phyloP scores from a whole-genome alignment of 495 filamentous ascomycete species.

The Sordaria brevicollis region DNA sequence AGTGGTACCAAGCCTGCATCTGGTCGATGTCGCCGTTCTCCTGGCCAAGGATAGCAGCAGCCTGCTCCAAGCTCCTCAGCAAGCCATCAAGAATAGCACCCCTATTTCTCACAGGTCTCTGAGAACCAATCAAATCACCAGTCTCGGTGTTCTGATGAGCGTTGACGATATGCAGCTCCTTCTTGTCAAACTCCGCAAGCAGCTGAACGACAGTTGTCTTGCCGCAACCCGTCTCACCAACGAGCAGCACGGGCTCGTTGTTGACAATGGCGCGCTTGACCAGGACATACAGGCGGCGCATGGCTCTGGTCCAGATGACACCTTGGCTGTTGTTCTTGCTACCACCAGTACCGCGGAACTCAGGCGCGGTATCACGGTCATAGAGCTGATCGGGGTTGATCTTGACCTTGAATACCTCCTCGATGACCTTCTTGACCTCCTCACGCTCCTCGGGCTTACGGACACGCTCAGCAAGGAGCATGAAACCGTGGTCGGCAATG shows the following conservation, averaged over 20 bases:
- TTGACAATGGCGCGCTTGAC: conserved; percentile 76
- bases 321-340: conserved; percentile 40
- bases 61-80: conserved; percentile 45
- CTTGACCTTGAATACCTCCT: conserved; percentile 79
- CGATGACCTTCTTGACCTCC: conserved; percentile 79
- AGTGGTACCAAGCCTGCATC: conserved; percentile 31
- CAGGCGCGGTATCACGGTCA: conserved; percentile 39
- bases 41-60: conserved; percentile 27
- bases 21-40: conserved; percentile 18
- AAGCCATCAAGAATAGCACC: conserved; percentile 58
- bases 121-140: conserved; percentile 91
- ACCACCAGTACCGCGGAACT: conserved; percentile 42
- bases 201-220: conserved; percentile 96
- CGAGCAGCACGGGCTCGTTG: conserved; percentile 86
- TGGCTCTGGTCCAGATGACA: conserved; percentile 89
- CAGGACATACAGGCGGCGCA: conserved; percentile 80
- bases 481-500: conserved; percentile 85
- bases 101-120: conserved; percentile 81
- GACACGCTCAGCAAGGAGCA: conserved; percentile 90
- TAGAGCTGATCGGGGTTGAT: conserved; percentile 71
- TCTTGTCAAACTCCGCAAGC: conserved; percentile 67
- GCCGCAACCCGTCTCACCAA: conserved; percentile 94
- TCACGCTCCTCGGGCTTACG: conserved; percentile 78
- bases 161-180: conserved; percentile 78
- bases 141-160: conserved; percentile 97